Percentiles rank a stretch among this genome's conserved stretches.
These are phyloP conservation scores for Beauveria varroae DNA, from an alignment of 2,329 filamentous ascomycete genomes.

Conservation along the genomic window DNA sequence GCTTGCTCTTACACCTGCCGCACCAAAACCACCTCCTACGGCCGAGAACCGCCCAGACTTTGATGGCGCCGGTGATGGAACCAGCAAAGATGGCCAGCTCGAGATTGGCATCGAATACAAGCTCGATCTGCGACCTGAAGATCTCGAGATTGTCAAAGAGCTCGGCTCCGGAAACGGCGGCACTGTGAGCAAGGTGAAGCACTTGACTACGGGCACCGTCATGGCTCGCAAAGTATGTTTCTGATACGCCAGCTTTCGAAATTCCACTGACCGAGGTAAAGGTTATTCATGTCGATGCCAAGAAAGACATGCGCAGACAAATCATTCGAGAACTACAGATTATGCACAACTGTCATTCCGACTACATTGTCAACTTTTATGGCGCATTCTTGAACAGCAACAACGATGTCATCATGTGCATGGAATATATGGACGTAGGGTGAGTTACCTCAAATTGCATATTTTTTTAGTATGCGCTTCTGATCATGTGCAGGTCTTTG, in stretches of 20 bases:
- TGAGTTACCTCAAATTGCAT: constrained; percentile 39
- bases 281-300: constrained; percentile 97
- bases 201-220: constrained; percentile 86
- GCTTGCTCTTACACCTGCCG: constrained; percentile 73
- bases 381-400: constrained; percentile 95
- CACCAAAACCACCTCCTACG: constrained; percentile 63
- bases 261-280: constrained; percentile 28
- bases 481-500: constrained; percentile 57
- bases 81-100: constrained; percentile 54
- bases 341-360: constrained; percentile 95
- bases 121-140: constrained; percentile 82
- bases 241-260: constrained; percentile 8
- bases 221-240: constrained; percentile 88
- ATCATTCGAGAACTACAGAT: constrained; percentile 97
- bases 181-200: constrained; percentile 95
- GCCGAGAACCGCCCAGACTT: constrained; percentile 61
- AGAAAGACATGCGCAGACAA: constrained; percentile 92
- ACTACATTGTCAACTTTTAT: constrained; percentile 96
- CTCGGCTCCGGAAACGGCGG: constrained; percentile 93
- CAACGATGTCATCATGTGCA: constrained; percentile 98
- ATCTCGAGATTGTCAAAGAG: constrained; percentile 88
- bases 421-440: constrained; percentile 99
- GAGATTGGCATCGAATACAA: constrained; percentile 98
- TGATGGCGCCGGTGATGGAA: constrained; percentile 51
- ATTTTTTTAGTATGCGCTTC: background rate